Conservation (phyloP, 2,329 filamentous ascomycete genomes). For the Tolypocladium capitatum region DNA sequence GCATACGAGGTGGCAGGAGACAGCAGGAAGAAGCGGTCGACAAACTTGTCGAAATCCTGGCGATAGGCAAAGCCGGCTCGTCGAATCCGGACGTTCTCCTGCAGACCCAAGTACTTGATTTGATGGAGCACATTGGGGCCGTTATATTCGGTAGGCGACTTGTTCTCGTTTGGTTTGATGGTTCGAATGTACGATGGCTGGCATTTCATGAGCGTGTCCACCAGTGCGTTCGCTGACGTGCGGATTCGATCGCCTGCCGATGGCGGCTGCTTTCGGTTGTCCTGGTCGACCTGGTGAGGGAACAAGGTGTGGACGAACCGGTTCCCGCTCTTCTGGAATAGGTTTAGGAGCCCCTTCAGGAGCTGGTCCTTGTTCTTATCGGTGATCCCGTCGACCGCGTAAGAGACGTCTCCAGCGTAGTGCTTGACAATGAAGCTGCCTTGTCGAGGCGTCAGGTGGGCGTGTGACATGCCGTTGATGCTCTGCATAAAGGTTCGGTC, state of each 20-base stretch:
- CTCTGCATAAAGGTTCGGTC: slow-evolving; percentile 93
- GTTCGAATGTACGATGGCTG: slow-evolving; percentile 97
- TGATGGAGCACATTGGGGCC: slow-evolving; percentile 87
- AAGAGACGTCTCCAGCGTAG: slow-evolving; percentile 93
- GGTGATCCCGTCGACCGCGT: slow-evolving; percentile 91
- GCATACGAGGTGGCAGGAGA: slow-evolving; percentile 93
- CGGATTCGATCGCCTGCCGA: slow-evolving; percentile 96
- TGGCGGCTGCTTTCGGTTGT: slow-evolving; percentile 86
- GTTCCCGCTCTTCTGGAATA: slow-evolving; percentile 76
- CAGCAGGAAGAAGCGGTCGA: slow-evolving; percentile 89
- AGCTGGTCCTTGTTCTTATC: slow-evolving; percentile 99
- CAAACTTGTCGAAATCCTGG: slow-evolving; percentile 95
- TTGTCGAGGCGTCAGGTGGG: slow-evolving; percentile 82
- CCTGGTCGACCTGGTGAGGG: slow-evolving; percentile 85
- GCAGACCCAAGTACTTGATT: slow-evolving; percentile 97
- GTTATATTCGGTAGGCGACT: slow-evolving; percentile 88
- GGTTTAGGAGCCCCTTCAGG: slow-evolving; percentile 80
- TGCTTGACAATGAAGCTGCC: slow-evolving; percentile 98
- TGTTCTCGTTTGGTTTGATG: slow-evolving; percentile 99
- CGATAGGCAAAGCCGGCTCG: slow-evolving; percentile 94
- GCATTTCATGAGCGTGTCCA: slow-evolving; percentile 92
- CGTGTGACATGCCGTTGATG: slow-evolving; percentile 80
- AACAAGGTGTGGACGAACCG: slow-evolving; percentile 78
- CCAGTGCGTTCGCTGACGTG: slow-evolving; percentile 83
- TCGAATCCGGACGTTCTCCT: slow-evolving; percentile 96